phyloP scores from a whole-genome alignment of 495 filamentous ascomycete species.

The Penicillium flavigenum region DNA sequence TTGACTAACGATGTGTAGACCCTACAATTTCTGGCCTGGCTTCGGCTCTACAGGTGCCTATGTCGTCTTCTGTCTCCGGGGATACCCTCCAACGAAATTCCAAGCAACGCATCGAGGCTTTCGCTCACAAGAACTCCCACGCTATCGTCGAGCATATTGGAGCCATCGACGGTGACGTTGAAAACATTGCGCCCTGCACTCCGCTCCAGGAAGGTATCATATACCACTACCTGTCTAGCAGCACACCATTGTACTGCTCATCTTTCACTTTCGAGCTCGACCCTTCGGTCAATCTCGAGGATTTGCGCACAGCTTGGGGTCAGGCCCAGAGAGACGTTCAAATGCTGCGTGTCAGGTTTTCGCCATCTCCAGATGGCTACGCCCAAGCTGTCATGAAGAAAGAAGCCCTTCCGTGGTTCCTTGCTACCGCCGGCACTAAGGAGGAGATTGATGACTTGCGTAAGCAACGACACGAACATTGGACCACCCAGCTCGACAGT shows the following conservation, averaged over 20 bases:
- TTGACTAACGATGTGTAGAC: conserved; percentile 36
- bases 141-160: conserved; percentile 47
- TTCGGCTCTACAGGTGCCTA: conserved; percentile 33
- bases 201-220: conserved; percentile 81
- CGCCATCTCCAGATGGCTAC: conserved; percentile 65
- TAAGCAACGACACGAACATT: conserved; percentile 34
- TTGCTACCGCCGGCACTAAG: conserved; percentile 24
- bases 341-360: conserved; percentile 66
- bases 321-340: conserved; percentile 47
- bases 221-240: conserved; percentile 57
- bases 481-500: conserved; percentile 38
- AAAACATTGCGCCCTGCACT: conserved; percentile 73
- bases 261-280: conserved; percentile 60
- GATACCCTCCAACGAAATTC: conserved; percentile 41
- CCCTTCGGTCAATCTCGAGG: conserved; percentile 34
- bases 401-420: conserved; percentile 48
- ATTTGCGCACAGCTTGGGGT: conserved; percentile 53
- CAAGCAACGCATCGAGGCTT: conserved; percentile 57
- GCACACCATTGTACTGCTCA: conserved; percentile 65
- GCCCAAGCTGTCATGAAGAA: conserved; percentile 63
- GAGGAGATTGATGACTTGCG: conserved; percentile 31
- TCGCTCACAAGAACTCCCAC: conserved; percentile 53
- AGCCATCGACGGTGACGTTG: conserved; percentile 49
- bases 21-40: conserved; percentile 52
- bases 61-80: conserved; percentile 10